A percentile compares a stretch with the other conserved stretches of the same genome.
These are phyloP conservation scores for Chlamydomonas incerta DNA, from an alignment of 139 green algal genomes.

Conservation along the genomic window DNA sequence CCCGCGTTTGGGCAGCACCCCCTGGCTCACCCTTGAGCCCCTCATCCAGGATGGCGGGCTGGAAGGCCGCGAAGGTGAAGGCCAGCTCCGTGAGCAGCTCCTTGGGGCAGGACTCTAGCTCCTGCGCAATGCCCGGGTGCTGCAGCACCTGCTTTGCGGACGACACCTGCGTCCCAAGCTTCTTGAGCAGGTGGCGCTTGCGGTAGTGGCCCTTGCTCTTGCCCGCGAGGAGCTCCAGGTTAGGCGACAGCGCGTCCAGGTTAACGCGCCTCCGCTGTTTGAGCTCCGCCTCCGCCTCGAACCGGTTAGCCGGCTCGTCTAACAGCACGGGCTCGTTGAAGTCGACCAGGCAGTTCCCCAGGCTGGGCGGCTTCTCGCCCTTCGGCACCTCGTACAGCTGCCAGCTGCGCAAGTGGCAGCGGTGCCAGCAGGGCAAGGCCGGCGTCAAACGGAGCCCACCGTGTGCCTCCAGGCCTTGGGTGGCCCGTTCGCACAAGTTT, in stretches of 20 bases:
- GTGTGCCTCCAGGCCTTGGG: no score
- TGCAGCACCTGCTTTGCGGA: neutral
- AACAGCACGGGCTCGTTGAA: neutral
- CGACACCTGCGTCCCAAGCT: neutral
- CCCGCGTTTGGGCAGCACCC: no score
- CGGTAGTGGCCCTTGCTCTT: neutral
- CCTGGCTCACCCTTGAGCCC: neutral
- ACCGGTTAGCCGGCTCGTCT: neutral
- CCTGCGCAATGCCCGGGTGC: neutral
- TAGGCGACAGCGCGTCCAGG: neutral
- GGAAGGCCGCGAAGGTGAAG: slow-evolving; percentile 1
- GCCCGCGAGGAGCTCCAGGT: neutral
- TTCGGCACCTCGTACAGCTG: no score
- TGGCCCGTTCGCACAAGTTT: no score
- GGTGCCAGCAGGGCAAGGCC: neutral
- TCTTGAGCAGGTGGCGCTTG: neutral
- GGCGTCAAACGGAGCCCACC: no score
- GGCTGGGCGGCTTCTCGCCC: no score
- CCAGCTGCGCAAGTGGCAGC: neutral
- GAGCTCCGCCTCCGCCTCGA: neutral
- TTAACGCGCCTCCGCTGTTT: neutral
- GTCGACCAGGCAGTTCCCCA: neutral
- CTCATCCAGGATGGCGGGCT: slow-evolving; percentile 8
- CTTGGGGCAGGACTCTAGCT: neutral
- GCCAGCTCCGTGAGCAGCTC: neutral